phyloP scores from a whole-genome alignment of 2,329 filamentous ascomycete species.

The Curvularia sp. region DNA sequence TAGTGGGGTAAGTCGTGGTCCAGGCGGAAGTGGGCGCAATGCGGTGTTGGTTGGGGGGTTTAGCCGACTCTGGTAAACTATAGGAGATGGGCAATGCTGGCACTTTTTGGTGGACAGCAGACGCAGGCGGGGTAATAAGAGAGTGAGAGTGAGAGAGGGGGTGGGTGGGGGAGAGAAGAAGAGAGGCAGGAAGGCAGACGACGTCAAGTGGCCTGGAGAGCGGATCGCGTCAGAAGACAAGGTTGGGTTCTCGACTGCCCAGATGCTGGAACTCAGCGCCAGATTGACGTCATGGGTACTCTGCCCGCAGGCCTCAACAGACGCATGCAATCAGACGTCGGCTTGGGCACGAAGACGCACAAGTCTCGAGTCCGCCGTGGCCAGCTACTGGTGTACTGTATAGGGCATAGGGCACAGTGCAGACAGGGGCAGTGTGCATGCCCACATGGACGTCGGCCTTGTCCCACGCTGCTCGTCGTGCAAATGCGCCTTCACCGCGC shows the following conservation, averaged over 20 bases:
- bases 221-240: constrained; percentile 24
- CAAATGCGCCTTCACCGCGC: constrained; percentile 18
- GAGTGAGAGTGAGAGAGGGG: constrained; percentile 14
- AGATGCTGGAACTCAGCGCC: constrained; percentile 10
- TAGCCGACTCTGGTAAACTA: constrained; percentile 17
- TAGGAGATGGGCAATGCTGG: constrained; percentile 17
- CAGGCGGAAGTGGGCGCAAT: constrained; percentile 11
- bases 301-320: constrained; percentile 7
- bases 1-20: constrained; percentile 6
- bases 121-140: constrained; percentile 23
- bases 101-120: constrained; percentile 4
- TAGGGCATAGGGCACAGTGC: background rate
- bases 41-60: constrained; percentile 14
- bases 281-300: constrained; percentile 13
- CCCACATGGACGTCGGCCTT: constrained; percentile 3
- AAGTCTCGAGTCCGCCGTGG: background rate
- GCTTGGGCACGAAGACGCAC: background rate
- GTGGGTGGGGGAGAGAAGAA: constrained; percentile 1
- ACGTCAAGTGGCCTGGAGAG: constrained; percentile 25
- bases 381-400: background rate
- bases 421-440: background rate
- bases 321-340: constrained; percentile 1
- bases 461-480: background rate
- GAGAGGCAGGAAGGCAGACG: constrained; percentile 3
- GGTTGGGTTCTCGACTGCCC: constrained; percentile 19